Base-by-base conservation (phyloP, 1,284 basidiomycete genomes). In the Naganishia sp. region DNA sequence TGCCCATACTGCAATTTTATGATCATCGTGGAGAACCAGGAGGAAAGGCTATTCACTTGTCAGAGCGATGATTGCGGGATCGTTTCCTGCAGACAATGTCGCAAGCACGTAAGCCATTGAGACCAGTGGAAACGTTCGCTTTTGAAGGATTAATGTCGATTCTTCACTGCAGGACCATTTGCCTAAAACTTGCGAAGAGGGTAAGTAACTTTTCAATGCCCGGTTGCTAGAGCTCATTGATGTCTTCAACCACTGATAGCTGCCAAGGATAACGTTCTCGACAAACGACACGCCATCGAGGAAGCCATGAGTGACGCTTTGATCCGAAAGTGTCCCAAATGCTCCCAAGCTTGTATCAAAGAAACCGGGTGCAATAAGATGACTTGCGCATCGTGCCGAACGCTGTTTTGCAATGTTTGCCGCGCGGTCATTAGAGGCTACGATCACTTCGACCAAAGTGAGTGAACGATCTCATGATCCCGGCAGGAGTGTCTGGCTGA, bases 281-380 rank as follows among this genome's bases (percentile, higher is more conserved):
- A 90, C 76, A 87, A 84, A 11, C 83, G 86, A 56, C 91, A 94
- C 79, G 76, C 83, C 0, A 83, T 94, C 43, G 92, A 94, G 74
- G 92, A 94, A 75, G 92, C 91, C 4, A 93, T 94, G 91, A 90
- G 90, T 42, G 83, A 84, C 56, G 91, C 92, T 1, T 81, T 93
- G 39, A 89, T 92, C 85, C 84, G 91, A 45, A 88, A 87, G 69
- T 94, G 92, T 77, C 91, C 91, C 0, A 87, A 87, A 35, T 80
- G 79, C 66, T 32, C 61, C 2, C 76, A 77, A 62, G 72, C 79
- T 0, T 78, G 75, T 53, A 64, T 79, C 65, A 80, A 80, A 54
- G 75, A 77, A 45, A 54, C 53, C 0, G 79, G 77, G 72, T 92
- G 88, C 76, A 78, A 85, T 69, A 67, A 63, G 47, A 67, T 67